A percentile compares a stretch with the other conserved stretches of the same genome.
These are phyloP conservation scores for Ceratocystis lukuohia DNA, from an alignment of 2,329 filamentous ascomycete species.

Conservation along the genomic window DNA sequence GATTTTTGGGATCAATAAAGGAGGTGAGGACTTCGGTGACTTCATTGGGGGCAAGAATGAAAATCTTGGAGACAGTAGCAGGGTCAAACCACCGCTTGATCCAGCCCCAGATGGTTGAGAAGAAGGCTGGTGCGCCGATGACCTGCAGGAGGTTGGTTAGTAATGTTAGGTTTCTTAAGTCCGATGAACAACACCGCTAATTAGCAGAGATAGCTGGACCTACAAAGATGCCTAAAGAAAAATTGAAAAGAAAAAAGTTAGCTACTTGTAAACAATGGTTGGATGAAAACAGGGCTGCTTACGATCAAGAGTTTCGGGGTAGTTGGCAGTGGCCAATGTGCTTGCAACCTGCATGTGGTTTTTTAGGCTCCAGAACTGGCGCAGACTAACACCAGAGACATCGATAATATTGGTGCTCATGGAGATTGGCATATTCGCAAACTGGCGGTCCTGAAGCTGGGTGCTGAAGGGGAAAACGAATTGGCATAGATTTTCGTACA, in stretches of 20 bases:
- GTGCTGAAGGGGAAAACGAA: conserved; percentile 81
- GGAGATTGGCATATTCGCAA: conserved; percentile 73
- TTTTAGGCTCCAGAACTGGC: conserved; percentile 94
- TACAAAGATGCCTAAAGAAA: conserved; percentile 19
- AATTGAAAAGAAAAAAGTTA: background rate
- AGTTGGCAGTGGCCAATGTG: conserved; percentile 78
- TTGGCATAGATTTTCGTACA: conserved; percentile 84
- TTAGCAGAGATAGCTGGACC: background rate
- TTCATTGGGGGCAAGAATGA: conserved; percentile 64
- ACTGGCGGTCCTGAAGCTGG: conserved; percentile 54
- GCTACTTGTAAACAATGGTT: background rate
- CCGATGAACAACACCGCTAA: background rate
- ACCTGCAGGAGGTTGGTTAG: conserved; percentile 36
- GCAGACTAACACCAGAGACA: conserved; percentile 72
- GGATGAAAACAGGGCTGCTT: conserved; percentile 39
- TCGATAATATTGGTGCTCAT: conserved; percentile 93
- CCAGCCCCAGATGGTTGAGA: conserved; percentile 89
- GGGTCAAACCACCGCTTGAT: conserved; percentile 93
- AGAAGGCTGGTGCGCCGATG: conserved; percentile 80
- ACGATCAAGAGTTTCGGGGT: conserved; percentile 82
- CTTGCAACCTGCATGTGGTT: conserved; percentile 87
- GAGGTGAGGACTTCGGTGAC: conserved; percentile 61
- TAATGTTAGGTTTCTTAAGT: conserved; percentile 3
- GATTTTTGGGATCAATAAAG: conserved; percentile 71
- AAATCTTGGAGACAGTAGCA: conserved; percentile 90